Evolutionary conservation across 2,329 filamentous ascomycete species (phyloP).

Genomic region (Curvularia sp.): DNA sequence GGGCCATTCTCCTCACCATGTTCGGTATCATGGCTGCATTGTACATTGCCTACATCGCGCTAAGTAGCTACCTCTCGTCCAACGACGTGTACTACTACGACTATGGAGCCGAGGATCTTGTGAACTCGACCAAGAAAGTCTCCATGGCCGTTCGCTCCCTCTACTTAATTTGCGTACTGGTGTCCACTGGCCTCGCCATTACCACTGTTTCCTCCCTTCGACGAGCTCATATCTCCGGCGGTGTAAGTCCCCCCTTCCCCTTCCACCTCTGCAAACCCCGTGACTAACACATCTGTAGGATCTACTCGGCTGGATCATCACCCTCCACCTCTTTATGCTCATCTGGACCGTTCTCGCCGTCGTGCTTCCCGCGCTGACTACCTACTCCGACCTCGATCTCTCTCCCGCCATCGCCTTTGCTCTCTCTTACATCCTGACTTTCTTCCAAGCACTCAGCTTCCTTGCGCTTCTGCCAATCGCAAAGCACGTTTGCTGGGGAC

Average conservation of each 20-base stretch:
- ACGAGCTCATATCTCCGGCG: constrained; percentile 18
- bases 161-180: constrained; percentile 30
- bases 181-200: constrained; percentile 20
- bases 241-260: constrained; percentile 24
- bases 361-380: neutral
- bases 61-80: constrained; percentile 22
- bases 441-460: constrained; percentile 30
- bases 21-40: constrained; percentile 32
- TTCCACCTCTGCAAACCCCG: neutral
- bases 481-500: constrained; percentile 25
- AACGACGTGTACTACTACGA: constrained; percentile 11
- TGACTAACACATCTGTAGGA: constrained; percentile 20
- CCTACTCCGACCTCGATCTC: neutral
- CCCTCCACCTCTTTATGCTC: constrained; percentile 28
- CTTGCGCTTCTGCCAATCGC: constrained; percentile 31
- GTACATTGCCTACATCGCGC: constrained; percentile 17
- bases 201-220: constrained; percentile 27
- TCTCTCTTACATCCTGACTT: constrained; percentile 21
- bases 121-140: constrained; percentile 1
- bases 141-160: constrained; percentile 24
- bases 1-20: constrained; percentile 19
- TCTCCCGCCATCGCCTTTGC: neutral
- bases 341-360: constrained; percentile 24
- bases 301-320: constrained; percentile 25
- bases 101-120: neutral